Percentiles rank a stretch among this genome's conserved stretches.
Evolutionary conservation across 139 green algal genomes (phyloP).

Genomic region (Desmodesmus armatus): DNA sequence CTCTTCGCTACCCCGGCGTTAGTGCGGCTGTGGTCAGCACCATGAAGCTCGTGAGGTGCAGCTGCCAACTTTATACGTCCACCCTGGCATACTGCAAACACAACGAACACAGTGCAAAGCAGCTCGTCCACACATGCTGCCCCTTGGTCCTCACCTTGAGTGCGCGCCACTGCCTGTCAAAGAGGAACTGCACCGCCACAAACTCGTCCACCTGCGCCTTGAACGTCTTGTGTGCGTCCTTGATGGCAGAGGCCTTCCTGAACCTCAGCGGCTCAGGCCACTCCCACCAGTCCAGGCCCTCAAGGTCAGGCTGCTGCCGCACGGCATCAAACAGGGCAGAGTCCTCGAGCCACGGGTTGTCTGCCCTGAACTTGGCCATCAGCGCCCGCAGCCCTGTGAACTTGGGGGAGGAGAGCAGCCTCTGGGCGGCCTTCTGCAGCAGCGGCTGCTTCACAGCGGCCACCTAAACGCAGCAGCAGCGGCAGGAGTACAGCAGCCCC

Average conservation of each 20-base stretch:
- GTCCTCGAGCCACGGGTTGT: slow-evolving; percentile 92
- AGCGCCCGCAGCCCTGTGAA: slow-evolving; percentile 58
- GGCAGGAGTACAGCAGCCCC: no score
- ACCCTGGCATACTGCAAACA: no score
- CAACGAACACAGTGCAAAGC: no score
- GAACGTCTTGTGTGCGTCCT: slow-evolving; percentile 64
- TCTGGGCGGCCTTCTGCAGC: slow-evolving; percentile 75
- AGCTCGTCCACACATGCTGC: background rate
- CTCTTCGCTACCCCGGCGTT: no score
- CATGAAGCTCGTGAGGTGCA: background rate
- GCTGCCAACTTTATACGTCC: no score
- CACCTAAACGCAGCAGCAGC: no score
- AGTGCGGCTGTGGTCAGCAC: background rate
- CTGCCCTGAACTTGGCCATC: slow-evolving; percentile 63
- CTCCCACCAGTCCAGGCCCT: slow-evolving; percentile 90
- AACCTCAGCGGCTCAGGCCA: slow-evolving; percentile 82
- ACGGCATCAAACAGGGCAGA: slow-evolving; percentile 89
- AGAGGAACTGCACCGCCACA: slow-evolving; percentile 94
- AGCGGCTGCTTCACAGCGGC: slow-evolving; percentile 75
- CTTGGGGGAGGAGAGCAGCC: slow-evolving; percentile 59
- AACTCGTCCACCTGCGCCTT: slow-evolving; percentile 86
- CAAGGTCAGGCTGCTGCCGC: slow-evolving; percentile 58
- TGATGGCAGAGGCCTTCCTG: slow-evolving; percentile 50
- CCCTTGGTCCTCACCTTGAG: slow-evolving; percentile 65
- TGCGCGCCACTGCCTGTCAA: slow-evolving; percentile 93